A percentile compares a stretch with the other conserved stretches of the same genome.
phyloP scores from a whole-genome alignment of 2,329 filamentous ascomycete genomes.

The Aureobasidium sp. region DNA sequence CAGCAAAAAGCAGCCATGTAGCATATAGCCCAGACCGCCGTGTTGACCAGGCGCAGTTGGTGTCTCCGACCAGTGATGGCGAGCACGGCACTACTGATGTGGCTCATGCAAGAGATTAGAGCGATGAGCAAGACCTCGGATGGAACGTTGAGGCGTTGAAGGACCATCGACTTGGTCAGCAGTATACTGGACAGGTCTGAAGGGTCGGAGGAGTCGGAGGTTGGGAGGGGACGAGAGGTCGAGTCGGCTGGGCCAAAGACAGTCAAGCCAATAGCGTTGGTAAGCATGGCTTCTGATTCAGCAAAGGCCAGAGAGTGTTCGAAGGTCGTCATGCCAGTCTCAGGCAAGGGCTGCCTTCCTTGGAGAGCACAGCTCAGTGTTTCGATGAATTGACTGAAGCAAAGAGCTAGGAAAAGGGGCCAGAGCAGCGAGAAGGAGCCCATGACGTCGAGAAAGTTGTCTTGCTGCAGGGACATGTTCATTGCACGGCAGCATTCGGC shows the following conservation, averaged over 20 bases:
- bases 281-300: constrained; percentile 84
- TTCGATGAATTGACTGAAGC: constrained; percentile 78
- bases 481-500: constrained; percentile 67
- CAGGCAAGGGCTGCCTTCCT: constrained; percentile 69
- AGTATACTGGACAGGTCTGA: constrained; percentile 22
- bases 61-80: constrained; percentile 75
- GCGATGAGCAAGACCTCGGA: constrained; percentile 83
- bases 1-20: constrained; percentile 83
- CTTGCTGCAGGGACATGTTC: constrained; percentile 58
- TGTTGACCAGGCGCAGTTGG: constrained; percentile 74
- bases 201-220: constrained; percentile 20
- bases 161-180: constrained; percentile 58
- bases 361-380: constrained; percentile 82
- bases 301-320: constrained; percentile 95
- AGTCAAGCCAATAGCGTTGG: constrained; percentile 68
- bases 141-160: constrained; percentile 77
- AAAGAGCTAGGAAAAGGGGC: constrained; percentile 64
- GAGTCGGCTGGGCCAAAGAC: constrained; percentile 51
- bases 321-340: constrained; percentile 93
- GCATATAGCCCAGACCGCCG: constrained; percentile 79
- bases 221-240: constrained; percentile 25
- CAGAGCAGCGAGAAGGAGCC: constrained; percentile 74
- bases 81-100: constrained; percentile 75
- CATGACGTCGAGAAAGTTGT: constrained; percentile 47
- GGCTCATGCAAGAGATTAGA: constrained; percentile 82